A percentile compares a stretch with the other conserved stretches of the same genome.
These are phyloP conservation scores for Fusarium chlamydosporum DNA, from an alignment of 2,329 filamentous ascomycete species.

Conservation along the genomic window DNA sequence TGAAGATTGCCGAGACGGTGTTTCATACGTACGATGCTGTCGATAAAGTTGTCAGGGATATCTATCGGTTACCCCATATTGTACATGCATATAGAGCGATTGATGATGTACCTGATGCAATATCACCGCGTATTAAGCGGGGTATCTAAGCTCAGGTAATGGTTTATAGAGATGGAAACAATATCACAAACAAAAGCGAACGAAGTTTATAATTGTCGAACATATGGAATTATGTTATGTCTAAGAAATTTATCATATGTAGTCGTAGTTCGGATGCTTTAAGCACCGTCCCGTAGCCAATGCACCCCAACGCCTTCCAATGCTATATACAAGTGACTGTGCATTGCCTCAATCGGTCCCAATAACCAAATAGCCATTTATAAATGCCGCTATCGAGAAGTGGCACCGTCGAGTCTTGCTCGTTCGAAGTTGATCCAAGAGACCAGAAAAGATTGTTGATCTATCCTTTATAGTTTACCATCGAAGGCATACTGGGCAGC, in stretches of 20 bases:
- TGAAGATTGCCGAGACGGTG: constrained; percentile 12
- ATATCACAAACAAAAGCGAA: not conserved
- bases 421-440: constrained; percentile 33
- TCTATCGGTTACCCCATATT: constrained; percentile 23
- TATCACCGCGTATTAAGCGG: constrained; percentile 7
- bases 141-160: not conserved
- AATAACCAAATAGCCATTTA: constrained; percentile 21
- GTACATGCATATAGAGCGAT: constrained; percentile 11
- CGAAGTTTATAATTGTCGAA: constrained; percentile 18
- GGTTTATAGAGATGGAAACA: too few relatives aligned
- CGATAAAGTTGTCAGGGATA: constrained; percentile 21
- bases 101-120: constrained; percentile 13
- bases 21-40: constrained; percentile 22
- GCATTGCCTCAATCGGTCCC: constrained; percentile 39
- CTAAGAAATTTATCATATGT: constrained; percentile 48
- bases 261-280: constrained; percentile 45
- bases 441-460: constrained; percentile 10
- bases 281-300: constrained; percentile 42
- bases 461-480: constrained; percentile 51
- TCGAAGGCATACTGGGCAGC: constrained; percentile 51
- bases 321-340: constrained; percentile 51
- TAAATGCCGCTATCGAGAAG: constrained; percentile 31
- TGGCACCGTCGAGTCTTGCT: constrained; percentile 40
- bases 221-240: constrained; percentile 51
- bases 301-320: constrained; percentile 51